These are phyloP conservation scores for Puccinellia tenuiflora DNA, from an alignment of 176 grass and related monocot genomes.

Conservation along the genomic window DNA sequence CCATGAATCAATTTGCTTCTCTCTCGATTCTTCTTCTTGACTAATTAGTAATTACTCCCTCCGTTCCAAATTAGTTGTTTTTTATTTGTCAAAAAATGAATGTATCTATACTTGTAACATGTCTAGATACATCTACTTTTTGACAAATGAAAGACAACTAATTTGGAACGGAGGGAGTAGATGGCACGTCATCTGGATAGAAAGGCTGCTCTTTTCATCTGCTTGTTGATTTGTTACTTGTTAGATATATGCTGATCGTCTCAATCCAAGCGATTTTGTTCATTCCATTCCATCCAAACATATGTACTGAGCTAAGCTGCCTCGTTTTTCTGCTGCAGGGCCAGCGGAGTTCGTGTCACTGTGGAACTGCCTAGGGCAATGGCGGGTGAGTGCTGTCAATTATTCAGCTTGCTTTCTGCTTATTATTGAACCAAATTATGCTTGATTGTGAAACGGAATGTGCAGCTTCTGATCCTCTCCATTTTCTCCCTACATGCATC, in stretches of 20 bases:
- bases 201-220: too few species aligned
- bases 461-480: background rate
- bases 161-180: too few species aligned
- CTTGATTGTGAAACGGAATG: background rate
- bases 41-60: too few species aligned
- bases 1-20: too few species aligned
- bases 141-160: too few species aligned
- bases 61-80: too few species aligned
- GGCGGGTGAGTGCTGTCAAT: conserved; percentile 51
- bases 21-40: too few species aligned
- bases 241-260: background rate
- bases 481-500: background rate
- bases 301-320: background rate
- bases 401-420: background rate
- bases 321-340: conserved; percentile 22
- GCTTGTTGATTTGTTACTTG: background rate
- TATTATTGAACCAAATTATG: background rate
- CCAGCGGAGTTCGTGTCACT: conserved; percentile 69
- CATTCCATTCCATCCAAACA: background rate
- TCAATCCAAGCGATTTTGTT: background rate
- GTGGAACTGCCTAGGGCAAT: conserved; percentile 86
- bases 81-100: too few species aligned
- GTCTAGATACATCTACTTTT: too few species aligned
- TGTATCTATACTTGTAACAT: too few species aligned
- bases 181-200: background rate